phyloP scores from a whole-genome alignment of 2,329 filamentous ascomycete species.

The Monilinia polystroma region DNA sequence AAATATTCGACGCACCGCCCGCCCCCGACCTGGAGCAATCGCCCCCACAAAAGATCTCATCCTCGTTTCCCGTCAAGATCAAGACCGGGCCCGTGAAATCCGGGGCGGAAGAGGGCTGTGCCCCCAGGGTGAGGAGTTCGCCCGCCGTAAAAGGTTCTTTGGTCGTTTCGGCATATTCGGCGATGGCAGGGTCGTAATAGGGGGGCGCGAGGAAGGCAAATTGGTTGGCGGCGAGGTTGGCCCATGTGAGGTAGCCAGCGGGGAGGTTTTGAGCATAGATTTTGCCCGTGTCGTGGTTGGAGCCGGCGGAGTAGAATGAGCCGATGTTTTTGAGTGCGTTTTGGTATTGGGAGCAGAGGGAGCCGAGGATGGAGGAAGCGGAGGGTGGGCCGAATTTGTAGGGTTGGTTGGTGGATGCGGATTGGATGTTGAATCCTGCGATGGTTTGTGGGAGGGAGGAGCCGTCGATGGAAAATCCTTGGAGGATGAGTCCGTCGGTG shows the following conservation, averaged over 20 bases:
- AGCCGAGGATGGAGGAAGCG: neutral
- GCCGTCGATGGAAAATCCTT: constrained; percentile 17
- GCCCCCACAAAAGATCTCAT: constrained; percentile 13
- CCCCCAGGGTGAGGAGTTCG: constrained; percentile 1
- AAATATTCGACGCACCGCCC: neutral
- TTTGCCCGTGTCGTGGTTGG: neutral
- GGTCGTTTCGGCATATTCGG: neutral
- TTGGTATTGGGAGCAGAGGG: neutral
- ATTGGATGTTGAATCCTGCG: constrained; percentile 3
- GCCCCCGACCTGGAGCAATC: neutral
- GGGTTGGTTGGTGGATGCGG: constrained; percentile 2
- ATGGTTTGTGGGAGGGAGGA: constrained; percentile 4
- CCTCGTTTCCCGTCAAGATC: constrained; percentile 8
- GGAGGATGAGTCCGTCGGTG: constrained; percentile 20
- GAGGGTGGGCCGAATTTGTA: neutral
- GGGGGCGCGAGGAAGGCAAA: constrained; percentile 15
- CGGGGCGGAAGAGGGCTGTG: constrained; percentile 1
- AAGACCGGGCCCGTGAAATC: constrained; percentile 7
- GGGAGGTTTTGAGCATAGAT: neutral
- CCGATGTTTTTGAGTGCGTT: neutral
- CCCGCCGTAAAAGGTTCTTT: constrained; percentile 13
- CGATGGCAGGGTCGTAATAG: constrained; percentile 11
- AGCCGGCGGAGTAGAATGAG: constrained; percentile 5
- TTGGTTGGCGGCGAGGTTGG: constrained; percentile 17
- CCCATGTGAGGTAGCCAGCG: constrained; percentile 18